Evolutionary conservation across 2,329 filamentous ascomycete species (phyloP).

Genomic region (Clarireedia hainanense): DNA sequence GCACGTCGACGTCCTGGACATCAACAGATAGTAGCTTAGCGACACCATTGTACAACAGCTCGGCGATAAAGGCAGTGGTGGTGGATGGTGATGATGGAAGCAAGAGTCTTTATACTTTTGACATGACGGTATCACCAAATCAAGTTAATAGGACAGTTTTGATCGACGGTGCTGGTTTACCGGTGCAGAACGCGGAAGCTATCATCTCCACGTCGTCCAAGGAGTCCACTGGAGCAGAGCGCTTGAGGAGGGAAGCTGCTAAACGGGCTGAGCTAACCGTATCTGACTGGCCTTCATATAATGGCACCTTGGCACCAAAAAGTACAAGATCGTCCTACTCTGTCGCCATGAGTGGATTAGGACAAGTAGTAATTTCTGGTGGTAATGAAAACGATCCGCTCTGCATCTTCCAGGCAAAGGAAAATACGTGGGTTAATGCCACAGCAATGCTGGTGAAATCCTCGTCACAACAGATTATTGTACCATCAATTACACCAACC

Average conservation of each 20-base stretch:
- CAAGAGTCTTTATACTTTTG: constrained; percentile 71
- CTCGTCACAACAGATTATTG: constrained; percentile 12
- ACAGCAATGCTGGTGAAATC: constrained; percentile 31
- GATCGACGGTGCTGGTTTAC: constrained; percentile 50
- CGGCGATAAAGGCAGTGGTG: constrained; percentile 53
- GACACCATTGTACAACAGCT: constrained; percentile 50
- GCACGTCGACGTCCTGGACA: constrained; percentile 54
- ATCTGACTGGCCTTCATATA: constrained; percentile 69
- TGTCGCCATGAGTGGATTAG: constrained; percentile 56
- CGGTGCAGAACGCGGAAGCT: constrained; percentile 39
- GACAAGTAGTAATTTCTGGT: constrained; percentile 70
- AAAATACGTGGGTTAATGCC: constrained; percentile 74
- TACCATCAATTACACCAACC: background rate
- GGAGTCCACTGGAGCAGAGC: background rate
- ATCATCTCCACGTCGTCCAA: constrained; percentile 23
- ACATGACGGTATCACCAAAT: constrained; percentile 68
- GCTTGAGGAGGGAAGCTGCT: constrained; percentile 1
- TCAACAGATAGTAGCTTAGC: constrained; percentile 58
- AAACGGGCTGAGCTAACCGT: constrained; percentile 39
- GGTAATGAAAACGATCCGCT: constrained; percentile 56
- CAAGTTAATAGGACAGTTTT: constrained; percentile 63
- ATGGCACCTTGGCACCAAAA: constrained; percentile 62
- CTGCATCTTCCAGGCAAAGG: constrained; percentile 66
- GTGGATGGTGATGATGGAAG: constrained; percentile 68
- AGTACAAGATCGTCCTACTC: constrained; percentile 60